Evolutionary conservation across 306 rosid genomes (phyloP), one percentile per base, ranked within the genome.

Genomic region (Quercus rubra): DNA sequence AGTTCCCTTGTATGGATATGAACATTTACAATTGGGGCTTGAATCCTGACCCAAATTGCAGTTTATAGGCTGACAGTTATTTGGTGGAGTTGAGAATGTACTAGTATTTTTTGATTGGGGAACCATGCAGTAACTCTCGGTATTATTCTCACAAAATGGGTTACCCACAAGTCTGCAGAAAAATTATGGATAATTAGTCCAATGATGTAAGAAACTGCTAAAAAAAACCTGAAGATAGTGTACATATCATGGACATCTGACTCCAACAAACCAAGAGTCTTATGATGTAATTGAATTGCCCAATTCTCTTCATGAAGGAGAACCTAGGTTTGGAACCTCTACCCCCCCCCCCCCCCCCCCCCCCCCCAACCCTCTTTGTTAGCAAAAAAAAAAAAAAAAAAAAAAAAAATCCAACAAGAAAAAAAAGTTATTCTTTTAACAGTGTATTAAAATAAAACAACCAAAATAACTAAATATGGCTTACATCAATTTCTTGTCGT

Each of bases 21-120:
- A 85, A 74, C 98, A 94, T 78, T 6, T 78, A 82, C 98, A 94
- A 17, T 79, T 89, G 27, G 96, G 98, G 83, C 91, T 92, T n/a
- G 70, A 55, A 80, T 55, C 82, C 81, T 77, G 82, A 54, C 74
- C 56, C 5, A 43, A 5, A 74, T n/a, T 58, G 83, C 98, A 94
- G 5, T 30, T 13, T 72, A 20, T 43, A 18, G 71, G 78, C n/a
- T 4, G 30, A 75, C 96, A 94, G 80, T 81, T 80, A 41, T 77
- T 79, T 6, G n/a, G 31, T 13, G 63, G 75, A 0, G 89, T 84
- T 43, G 64, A 25, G 54, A 85, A 82, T 17, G 85, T 5, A 83
- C 66, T 15, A 46, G 52, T 46, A 7, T 19, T 31, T 52, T 51
- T 58, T 7, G 80, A 25, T 35, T 67, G 70, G 19, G 82, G 19